These are phyloP conservation scores for Phycomyces nitens DNA, from an alignment of 192 early-diverging fungal genomes.

Conservation along the genomic window DNA sequence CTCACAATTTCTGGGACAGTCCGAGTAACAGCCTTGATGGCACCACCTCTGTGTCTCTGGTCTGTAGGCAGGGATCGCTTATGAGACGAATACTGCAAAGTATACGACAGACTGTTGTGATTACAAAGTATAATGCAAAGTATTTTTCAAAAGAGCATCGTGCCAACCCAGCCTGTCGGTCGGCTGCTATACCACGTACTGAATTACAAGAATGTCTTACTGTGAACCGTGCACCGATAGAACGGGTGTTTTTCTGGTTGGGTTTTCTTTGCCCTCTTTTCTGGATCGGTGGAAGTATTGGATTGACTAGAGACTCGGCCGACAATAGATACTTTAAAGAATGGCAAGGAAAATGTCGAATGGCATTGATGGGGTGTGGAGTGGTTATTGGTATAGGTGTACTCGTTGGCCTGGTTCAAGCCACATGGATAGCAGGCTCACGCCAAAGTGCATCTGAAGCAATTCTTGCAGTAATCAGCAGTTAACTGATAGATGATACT, in stretches of 20 bases:
- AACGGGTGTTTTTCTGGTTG: background rate
- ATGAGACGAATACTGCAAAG: no score
- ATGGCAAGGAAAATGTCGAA: background rate
- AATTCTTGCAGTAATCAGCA: background rate
- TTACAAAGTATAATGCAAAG: no score
- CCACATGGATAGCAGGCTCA: background rate
- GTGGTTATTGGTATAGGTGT: background rate
- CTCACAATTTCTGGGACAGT: no score
- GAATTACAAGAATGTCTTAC: no score
- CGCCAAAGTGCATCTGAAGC: background rate
- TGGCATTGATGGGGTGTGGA: background rate
- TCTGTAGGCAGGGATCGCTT: no score
- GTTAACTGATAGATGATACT: background rate
- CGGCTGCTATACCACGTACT: no score
- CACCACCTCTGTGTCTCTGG: no score
- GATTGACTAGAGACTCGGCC: background rate
- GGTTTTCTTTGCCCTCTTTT: background rate
- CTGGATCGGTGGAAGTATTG: background rate
- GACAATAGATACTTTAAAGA: background rate
- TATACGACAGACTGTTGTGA: no score
- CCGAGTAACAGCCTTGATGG: no score
- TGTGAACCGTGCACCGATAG: background rate
- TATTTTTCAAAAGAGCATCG: no score
- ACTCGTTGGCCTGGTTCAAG: background rate
- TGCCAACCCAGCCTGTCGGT: no score